Conservation (phyloP, 2,329 filamentous ascomycete genomes). For the Xylaria sp. region DNA sequence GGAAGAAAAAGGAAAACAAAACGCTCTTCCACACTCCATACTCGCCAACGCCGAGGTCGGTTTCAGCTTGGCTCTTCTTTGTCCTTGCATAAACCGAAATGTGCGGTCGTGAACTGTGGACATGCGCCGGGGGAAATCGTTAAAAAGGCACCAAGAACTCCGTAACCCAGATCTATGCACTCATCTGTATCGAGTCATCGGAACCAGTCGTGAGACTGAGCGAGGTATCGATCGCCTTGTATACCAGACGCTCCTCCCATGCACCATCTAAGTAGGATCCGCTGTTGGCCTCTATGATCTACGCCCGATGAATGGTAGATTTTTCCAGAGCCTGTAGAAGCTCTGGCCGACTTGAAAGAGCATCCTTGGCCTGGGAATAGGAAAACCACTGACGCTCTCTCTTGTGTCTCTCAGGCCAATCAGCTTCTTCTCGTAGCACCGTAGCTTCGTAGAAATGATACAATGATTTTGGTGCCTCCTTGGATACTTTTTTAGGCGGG, state of each 20-base stretch:
- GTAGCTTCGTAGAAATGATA: constrained; percentile 89
- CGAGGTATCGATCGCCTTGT: constrained; percentile 19
- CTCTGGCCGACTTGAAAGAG: constrained; percentile 82
- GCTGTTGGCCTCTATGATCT: constrained; percentile 33
- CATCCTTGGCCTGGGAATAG: constrained; percentile 81
- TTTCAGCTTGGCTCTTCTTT: constrained; percentile 17
- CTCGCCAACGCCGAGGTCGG: constrained; percentile 17
- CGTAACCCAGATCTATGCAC: constrained; percentile 49
- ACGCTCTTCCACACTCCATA: constrained; percentile 21
- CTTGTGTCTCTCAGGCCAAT: constrained; percentile 96
- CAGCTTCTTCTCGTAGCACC: constrained; percentile 83
- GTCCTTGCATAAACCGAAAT: constrained; percentile 25
- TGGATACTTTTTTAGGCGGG: constrained; percentile 76
- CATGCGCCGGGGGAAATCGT: constrained; percentile 31
- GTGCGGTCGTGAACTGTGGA: constrained; percentile 27
- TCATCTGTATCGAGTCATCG: constrained; percentile 38
- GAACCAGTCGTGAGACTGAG: constrained; percentile 32
- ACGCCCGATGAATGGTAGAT: constrained; percentile 72
- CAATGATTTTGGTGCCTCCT: constrained; percentile 68
- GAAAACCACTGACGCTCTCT: constrained; percentile 90
- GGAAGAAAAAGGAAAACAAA: constrained; percentile 27
- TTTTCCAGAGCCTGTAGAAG: constrained; percentile 86
- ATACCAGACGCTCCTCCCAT: constrained; percentile 28
- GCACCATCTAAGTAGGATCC: constrained; percentile 31
- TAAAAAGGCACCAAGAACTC: constrained; percentile 45